Percentiles rank a stretch among this genome's conserved stretches.
Conservation (phyloP, 371 early-diverging fungal genomes). For the Syncephalastrum racemosum region DNA sequence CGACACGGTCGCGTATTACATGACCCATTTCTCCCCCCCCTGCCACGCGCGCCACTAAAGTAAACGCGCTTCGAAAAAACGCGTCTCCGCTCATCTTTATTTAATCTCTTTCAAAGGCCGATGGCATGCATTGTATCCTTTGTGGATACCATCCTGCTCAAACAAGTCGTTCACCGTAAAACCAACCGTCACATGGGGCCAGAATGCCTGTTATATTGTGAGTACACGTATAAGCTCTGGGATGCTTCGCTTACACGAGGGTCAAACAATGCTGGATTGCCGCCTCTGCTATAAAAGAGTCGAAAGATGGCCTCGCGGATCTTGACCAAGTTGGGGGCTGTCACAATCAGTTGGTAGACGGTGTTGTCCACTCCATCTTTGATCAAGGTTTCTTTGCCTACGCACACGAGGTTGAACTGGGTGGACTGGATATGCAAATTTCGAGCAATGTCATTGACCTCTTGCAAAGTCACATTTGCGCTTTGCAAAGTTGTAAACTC, state of each 20-base stretch:
- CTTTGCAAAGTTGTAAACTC: slow-evolving; percentile 64
- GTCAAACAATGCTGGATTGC: slow-evolving; percentile 60
- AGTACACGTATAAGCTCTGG: background rate
- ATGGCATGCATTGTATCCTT: slow-evolving; percentile 72
- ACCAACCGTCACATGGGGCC: slow-evolving; percentile 77
- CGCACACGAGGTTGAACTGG: slow-evolving; percentile 56
- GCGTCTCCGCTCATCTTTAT: no score
- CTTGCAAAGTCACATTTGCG: slow-evolving; percentile 68
- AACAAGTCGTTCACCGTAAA: slow-evolving; percentile 67
- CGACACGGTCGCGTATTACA: no score
- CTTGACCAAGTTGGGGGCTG: slow-evolving; percentile 31
- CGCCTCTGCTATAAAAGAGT: slow-evolving; percentile 52
- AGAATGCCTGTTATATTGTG: slow-evolving; percentile 43
- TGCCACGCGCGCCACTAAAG: no score
- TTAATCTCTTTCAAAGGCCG: slow-evolving; percentile 13
- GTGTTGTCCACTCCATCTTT: slow-evolving; percentile 23
- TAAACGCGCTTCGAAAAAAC: no score
- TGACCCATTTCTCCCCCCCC: no score
- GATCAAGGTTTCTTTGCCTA: slow-evolving; percentile 60
- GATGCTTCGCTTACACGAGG: slow-evolving; percentile 33
- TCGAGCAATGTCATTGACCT: slow-evolving; percentile 64
- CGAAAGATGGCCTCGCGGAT: slow-evolving; percentile 56
- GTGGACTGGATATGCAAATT: slow-evolving; percentile 55
- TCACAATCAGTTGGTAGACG: slow-evolving; percentile 48
- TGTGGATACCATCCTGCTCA: slow-evolving; percentile 69